These are phyloP conservation scores for Monosporascus cannonballus DNA, from an alignment of 2,329 filamentous ascomycete genomes.

Conservation along the genomic window DNA sequence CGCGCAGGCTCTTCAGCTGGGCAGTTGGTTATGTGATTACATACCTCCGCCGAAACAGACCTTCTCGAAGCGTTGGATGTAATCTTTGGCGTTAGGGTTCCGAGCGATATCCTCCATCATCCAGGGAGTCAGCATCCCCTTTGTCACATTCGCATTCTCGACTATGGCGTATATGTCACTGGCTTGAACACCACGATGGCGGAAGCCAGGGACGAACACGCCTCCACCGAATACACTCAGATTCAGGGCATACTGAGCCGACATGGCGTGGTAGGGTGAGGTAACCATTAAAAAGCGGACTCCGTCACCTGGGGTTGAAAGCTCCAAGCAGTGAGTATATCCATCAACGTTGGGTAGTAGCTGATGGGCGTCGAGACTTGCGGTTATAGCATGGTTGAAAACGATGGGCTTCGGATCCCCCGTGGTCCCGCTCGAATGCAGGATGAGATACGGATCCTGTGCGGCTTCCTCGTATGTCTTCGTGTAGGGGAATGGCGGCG, in stretches of 20 bases:
- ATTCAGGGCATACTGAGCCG: constrained; percentile 5
- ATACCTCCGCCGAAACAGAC: constrained; percentile 15
- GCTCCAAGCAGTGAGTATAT: constrained; percentile 4
- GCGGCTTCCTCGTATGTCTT: constrained; percentile 15
- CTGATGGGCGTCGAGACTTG: constrained; percentile 3
- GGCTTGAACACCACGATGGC: constrained; percentile 7
- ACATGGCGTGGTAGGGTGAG: constrained; percentile 13
- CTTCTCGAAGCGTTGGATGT: constrained; percentile 9
- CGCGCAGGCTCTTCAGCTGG: no score
- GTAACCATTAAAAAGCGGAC: constrained; percentile 10
- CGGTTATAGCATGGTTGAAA: constrained; percentile 5
- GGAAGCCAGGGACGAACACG: constrained; percentile 12
- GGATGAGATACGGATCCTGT: constrained; percentile 10
- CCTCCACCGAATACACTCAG: constrained; percentile 11
- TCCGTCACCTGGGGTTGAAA: constrained; percentile 5
- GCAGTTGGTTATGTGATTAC: neutral
- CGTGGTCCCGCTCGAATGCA: constrained; percentile 17
- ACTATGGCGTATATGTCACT: constrained; percentile 10
- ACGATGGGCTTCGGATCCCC: constrained; percentile 11
- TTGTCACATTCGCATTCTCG: constrained; percentile 5
- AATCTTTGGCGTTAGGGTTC: constrained; percentile 9
- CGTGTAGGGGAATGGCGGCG: constrained; percentile 12
- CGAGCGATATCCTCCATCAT: constrained; percentile 15
- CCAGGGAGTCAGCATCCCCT: constrained; percentile 13
- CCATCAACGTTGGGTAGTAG: constrained; percentile 10